Percentiles rank a stretch among this genome's conserved stretches.
Evolutionary conservation across 2,329 filamentous ascomycete genomes (phyloP).

Genomic region (Fusarium floridanum): DNA sequence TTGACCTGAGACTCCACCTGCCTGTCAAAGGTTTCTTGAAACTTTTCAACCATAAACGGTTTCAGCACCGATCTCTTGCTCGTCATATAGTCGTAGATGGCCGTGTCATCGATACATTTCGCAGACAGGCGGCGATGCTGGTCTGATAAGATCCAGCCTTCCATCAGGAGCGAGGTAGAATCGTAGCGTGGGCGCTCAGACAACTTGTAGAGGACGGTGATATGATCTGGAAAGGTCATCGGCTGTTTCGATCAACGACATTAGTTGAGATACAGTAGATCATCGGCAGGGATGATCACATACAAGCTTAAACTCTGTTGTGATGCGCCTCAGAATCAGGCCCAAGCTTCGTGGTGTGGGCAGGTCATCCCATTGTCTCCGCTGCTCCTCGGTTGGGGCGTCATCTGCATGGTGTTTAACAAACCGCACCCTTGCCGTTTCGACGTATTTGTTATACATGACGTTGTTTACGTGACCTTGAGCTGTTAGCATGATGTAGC

Average conservation of each 20-base stretch:
- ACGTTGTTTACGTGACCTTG: conserved; percentile 35
- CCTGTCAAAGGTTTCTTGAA: conserved; percentile 17
- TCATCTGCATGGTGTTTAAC: conserved; percentile 22
- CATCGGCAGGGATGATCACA: neutral
- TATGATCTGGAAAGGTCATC: conserved; percentile 21
- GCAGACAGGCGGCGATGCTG: conserved; percentile 27
- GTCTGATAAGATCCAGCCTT: conserved; percentile 33
- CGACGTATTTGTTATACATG: conserved; percentile 37
- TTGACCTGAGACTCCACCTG: conserved; percentile 5
- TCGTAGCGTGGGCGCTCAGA: conserved; percentile 21
- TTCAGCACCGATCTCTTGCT: conserved; percentile 25
- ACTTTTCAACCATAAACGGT: conserved; percentile 34
- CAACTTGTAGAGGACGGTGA: conserved; percentile 29
- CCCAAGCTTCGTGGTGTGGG: conserved; percentile 14
- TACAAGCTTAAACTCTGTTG: conserved; percentile 34
- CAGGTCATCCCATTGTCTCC: conserved; percentile 25
- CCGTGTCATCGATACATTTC: conserved; percentile 28
- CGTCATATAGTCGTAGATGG: conserved; percentile 25
- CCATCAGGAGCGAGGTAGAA: conserved; percentile 30
- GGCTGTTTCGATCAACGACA: neutral
- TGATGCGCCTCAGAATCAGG: conserved; percentile 35
- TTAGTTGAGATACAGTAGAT: rapidly evolving
- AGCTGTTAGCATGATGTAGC: neutral
- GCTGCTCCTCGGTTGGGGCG: conserved; percentile 12
- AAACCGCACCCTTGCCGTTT: conserved; percentile 27